Conservation (phyloP, 371 early-diverging fungal genomes). For the Dipsacomyces acuminosporus region DNA sequence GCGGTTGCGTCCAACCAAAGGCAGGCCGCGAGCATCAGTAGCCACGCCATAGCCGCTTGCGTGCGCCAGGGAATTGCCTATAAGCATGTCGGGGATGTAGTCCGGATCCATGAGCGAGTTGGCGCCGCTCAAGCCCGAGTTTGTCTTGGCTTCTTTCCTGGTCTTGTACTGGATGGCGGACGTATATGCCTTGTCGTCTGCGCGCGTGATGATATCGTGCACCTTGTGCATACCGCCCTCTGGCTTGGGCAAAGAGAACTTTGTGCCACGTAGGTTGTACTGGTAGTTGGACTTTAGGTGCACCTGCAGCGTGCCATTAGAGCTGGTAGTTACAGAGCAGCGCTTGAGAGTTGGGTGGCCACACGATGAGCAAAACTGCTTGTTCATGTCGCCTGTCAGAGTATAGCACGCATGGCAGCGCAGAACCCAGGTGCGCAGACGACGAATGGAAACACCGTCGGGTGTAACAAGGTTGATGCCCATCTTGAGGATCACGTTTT, state of each 20-base stretch:
- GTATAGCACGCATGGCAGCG: conserved; percentile 93
- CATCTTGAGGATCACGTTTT: conserved; percentile 94
- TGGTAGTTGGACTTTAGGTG: conserved; percentile 88
- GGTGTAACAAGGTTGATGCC: conserved; percentile 74
- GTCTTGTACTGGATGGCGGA: conserved; percentile 39
- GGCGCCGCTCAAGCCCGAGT: conserved; percentile 43
- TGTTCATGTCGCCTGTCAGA: conserved; percentile 78
- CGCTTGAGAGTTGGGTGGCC: conserved; percentile 85
- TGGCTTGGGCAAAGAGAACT: conserved; percentile 80
- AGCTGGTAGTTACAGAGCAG: conserved; percentile 74
- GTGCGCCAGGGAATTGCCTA: conserved; percentile 8
- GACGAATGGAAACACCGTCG: conserved; percentile 76
- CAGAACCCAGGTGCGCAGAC: conserved; percentile 82
- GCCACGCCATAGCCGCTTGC: conserved; percentile 53
- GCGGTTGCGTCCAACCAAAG: conserved; percentile 77
- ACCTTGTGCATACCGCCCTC: conserved; percentile 70
- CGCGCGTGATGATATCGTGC: conserved; percentile 80
- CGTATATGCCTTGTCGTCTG: conserved; percentile 86
- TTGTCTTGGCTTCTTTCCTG: conserved; percentile 52
- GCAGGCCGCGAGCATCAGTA: conserved; percentile 63
- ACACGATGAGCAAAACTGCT: conserved; percentile 91
- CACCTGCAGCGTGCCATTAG: conserved; percentile 70
- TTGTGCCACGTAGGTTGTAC: conserved; percentile 84
- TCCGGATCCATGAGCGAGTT: conserved; percentile 71
- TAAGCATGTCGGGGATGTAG: conserved; percentile 54